phyloP scores from a whole-genome alignment of 108 stramenopile species.

The Skeletonema tropicum region DNA sequence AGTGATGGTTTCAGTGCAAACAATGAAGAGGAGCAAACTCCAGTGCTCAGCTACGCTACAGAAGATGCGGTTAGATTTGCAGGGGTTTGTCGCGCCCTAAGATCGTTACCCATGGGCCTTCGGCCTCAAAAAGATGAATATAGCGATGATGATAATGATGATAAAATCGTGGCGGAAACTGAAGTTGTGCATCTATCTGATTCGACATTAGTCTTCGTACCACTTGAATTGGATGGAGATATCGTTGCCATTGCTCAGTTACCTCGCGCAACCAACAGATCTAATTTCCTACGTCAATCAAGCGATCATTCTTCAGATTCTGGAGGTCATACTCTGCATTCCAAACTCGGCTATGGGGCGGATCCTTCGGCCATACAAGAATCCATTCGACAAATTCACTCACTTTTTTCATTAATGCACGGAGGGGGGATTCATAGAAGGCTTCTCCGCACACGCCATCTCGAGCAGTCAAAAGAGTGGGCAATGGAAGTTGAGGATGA shows the following conservation, averaged over 20 bases:
- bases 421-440: conserved; percentile 69
- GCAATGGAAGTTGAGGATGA: conserved; percentile 10
- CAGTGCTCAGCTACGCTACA: conserved; percentile 16
- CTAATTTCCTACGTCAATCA: not conserved
- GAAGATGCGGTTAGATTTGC: conserved; percentile 72
- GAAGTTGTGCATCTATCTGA: conserved; percentile 58
- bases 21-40: not conserved
- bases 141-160: conserved; percentile 14
- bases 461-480: conserved; percentile 38
- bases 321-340: not conserved
- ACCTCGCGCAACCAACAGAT: conserved; percentile 32
- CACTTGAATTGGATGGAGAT: conserved; percentile 58
- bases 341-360: conserved; percentile 42
- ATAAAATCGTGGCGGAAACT: conserved; percentile 22
- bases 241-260: conserved; percentile 50
- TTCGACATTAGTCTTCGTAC: conserved; percentile 70
- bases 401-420: conserved; percentile 63
- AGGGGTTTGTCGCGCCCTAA: conserved; percentile 65
- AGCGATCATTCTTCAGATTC: not conserved
- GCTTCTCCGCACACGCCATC: conserved; percentile 39
- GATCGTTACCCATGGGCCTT: conserved; percentile 57
- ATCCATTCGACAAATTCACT: conserved; percentile 53
- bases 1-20: not conserved
- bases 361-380: conserved; percentile 61
- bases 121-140: not conserved